Evolutionary conservation across 2,329 filamentous ascomycete species (phyloP), one percentile per base, ranked within the genome.

Genomic region (Trichophyton verrucosum): DNA sequence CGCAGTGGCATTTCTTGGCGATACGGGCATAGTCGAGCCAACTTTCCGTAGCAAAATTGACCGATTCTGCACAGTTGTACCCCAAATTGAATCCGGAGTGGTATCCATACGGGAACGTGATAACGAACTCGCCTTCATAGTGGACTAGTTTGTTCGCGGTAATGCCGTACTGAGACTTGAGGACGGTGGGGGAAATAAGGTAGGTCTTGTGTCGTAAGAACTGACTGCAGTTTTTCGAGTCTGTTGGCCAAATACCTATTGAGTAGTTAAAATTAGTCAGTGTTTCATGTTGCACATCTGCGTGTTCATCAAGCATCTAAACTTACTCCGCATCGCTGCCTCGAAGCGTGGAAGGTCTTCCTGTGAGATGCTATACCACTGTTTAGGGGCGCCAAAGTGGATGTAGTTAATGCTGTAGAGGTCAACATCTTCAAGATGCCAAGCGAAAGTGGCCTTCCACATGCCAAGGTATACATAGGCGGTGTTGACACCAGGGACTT

Each of bases 321-420:
- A 63, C 73, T 65, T 69, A 70, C 81, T 91, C 75, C 88, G 92
- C 94, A 99, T 99, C 47, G 90, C 92, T 42, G 86, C 84, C 74
- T 99, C 94, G 68, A 99, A 99, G 15, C 88, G 86, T 58, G 91
- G 85, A 13, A 92, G 91, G 72, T 99, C 94, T 65, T 89, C 88
- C 73, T 97, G 95, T 0, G 92, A 96, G 66, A 99, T 97, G 74
- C 91, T 96, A 76, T 99, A 99, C 94, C 94, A 99, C 73, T 99
- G 94, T 75, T 99, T 99, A 0, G 94, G 94, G 1, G 94, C 94
- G 60, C 94, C 94, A 72, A 99, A 99, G 71, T 99, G 94, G 62
- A 99, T 91, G 73, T 96, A 99, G 77, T 99, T 99, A 81, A 99
- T 99, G 73, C 91, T 97, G 83, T 99, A 99, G 3, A 99, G 82